Evolutionary conservation across 1,284 basidiomycete species (phyloP).

Genomic region (Tilletia walkeri): DNA sequence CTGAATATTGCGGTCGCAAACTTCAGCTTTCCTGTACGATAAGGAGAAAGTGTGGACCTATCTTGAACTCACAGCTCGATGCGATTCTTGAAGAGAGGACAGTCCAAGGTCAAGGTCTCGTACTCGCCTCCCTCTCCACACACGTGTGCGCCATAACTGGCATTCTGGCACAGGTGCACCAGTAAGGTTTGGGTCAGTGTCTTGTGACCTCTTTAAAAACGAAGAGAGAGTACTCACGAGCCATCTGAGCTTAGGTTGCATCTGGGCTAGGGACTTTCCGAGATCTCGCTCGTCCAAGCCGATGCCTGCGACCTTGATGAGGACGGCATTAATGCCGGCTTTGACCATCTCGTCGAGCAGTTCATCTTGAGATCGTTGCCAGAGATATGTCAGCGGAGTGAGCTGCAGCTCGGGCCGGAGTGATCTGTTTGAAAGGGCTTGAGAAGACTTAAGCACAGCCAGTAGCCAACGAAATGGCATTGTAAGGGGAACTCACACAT

Average conservation of each 20-base stretch:
- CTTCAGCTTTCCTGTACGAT: neutral
- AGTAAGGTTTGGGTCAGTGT: neutral
- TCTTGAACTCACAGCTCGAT: slow-evolving; percentile 67
- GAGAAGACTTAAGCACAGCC: neutral
- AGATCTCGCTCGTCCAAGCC: slow-evolving; percentile 76
- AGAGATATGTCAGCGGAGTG: slow-evolving; percentile 82
- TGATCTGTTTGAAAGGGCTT: neutral
- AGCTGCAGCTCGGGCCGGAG: slow-evolving; percentile 65
- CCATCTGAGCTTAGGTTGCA: slow-evolving; percentile 71
- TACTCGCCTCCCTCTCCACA: slow-evolving; percentile 99
- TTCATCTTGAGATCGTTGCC: slow-evolving; percentile 84
- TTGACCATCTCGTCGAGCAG: slow-evolving; percentile 83
- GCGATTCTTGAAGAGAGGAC: slow-evolving; percentile 77
- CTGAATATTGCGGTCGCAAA: slow-evolving; percentile 8
- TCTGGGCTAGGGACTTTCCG: slow-evolving; percentile 72
- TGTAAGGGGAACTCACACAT: slow-evolving; percentile 63
- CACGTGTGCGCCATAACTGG: slow-evolving; percentile 82
- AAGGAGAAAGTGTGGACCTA: neutral
- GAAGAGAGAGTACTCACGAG: slow-evolving; percentile 63
- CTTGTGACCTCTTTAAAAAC: neutral
- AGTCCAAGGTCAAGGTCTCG: slow-evolving; percentile 87
- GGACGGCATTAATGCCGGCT: slow-evolving; percentile 73
- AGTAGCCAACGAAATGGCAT: neutral
- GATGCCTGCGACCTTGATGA: slow-evolving; percentile 96
- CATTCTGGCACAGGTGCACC: slow-evolving; percentile 62